Evolutionary conservation across 2,329 filamentous ascomycete species (phyloP), one percentile per base, ranked within the genome.

Genomic region (Epichloe hybrida): DNA sequence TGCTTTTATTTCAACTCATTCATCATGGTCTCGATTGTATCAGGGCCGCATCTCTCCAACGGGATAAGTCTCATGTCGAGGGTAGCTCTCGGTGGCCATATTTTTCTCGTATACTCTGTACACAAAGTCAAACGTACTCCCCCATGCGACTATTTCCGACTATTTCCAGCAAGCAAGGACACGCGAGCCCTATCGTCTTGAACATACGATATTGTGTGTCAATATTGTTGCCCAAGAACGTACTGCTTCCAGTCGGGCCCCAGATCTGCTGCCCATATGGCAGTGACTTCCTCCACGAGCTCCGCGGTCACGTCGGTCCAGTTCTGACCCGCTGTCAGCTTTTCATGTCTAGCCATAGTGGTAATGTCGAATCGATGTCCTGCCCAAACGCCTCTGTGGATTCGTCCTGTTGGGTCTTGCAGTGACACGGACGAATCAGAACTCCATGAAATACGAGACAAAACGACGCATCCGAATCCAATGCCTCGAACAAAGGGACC

Each of bases 281-380:
- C 6, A 11, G 21, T n/a, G 13, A 48, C 12, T 20, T 48, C 35
- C 17, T 38, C 20, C 36, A 34, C 37, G 4, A 48, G 20, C 23
- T 48, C 46, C 20, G 34, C 37, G 23, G 35, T 48, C 2, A 42
- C 46, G n/a, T 48, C 46, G 13, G 13, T 9, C 46, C 46, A 48
- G 17, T 7, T 34, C 36, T 48, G 5, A 3, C 38, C 46, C 37
- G 13, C 37, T n/a, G 46, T 41, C 20, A n/a, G 13, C 38, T 41
- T 12, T 17, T 48, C 20, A 20, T 41, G 46, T 15, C 36, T 34
- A 7, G 21, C 8, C 46, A 40, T 37, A n/a, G 46, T 40, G 8
- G 37, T 41, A 27, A 48, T 41, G 23, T 48, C 46, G 37, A 48
- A 41, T 12, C 46, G 20, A 41, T 48, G 46, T n/a, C 46, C 46